Evolutionary conservation across 305 asterid genomes (phyloP).

Genomic region (Fraxinus greggii): DNA sequence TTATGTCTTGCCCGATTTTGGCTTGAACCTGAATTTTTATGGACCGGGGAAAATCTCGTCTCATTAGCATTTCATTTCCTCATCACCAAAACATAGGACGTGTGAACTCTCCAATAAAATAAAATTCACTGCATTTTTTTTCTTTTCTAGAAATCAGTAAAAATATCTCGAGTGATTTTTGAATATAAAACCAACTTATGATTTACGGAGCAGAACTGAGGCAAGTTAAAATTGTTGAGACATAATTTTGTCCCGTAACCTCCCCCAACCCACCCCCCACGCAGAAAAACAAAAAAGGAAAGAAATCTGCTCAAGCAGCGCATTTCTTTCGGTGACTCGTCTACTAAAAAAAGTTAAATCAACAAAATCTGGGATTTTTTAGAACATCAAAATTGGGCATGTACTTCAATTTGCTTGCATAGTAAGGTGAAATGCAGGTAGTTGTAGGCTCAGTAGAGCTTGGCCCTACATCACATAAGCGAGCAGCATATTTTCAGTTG

Average conservation of each 20-base stretch:
- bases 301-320: not conserved
- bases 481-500: not conserved
- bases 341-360: not conserved
- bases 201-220: not conserved
- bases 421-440: not conserved
- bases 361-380: not conserved
- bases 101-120: not conserved
- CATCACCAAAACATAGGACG: not conserved
- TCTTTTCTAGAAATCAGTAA: not conserved
- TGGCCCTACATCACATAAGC: not conserved
- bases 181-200: not conserved
- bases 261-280: not conserved
- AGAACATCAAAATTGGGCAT: not conserved
- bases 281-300: too few species aligned
- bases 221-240: not conserved
- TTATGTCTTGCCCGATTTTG: not conserved
- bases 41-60: not conserved
- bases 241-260: not conserved
- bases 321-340: not conserved
- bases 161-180: not conserved
- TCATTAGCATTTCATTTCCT: not conserved
- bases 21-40: not conserved
- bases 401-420: not conserved
- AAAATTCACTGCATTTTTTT: not conserved
- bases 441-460: not conserved